Percentiles rank a stretch among this genome's conserved stretches.
Conservation (phyloP, 139 green algal genomes). For the Coccomyxa sp. region DNA sequence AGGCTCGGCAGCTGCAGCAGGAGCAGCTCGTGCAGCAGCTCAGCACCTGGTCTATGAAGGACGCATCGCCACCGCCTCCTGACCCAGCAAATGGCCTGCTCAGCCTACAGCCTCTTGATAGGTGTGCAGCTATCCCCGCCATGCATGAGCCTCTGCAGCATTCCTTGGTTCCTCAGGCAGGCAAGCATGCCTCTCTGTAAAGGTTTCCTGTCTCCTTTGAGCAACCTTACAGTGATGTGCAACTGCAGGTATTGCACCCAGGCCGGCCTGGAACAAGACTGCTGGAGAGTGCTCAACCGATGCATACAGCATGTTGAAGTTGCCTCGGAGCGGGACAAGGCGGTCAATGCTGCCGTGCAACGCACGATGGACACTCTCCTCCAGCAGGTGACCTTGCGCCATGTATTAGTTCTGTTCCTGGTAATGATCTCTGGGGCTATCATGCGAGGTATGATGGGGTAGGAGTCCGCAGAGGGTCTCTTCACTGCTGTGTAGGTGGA, state of each 20-base stretch:
- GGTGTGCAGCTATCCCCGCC: background rate
- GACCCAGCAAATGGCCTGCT: background rate
- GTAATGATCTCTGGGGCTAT: too few relatives aligned
- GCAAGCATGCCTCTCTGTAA: background rate
- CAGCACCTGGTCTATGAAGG: background rate
- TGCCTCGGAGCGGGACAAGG: too few relatives aligned
- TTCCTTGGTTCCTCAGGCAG: background rate
- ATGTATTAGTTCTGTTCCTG: too few relatives aligned
- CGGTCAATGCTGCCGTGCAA: too few relatives aligned
- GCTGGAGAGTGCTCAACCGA: background rate
- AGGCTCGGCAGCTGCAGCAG: conserved; percentile 33
- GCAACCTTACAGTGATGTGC: background rate
- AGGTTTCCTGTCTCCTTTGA: background rate
- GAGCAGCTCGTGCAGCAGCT: conserved; percentile 35
- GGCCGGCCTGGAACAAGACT: background rate
- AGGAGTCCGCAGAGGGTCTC: too few relatives aligned
- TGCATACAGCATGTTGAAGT: background rate
- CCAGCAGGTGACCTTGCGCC: too few relatives aligned
- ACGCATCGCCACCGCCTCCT: background rate
- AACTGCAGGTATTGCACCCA: background rate
- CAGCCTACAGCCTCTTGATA: background rate
- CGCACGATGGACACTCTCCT: too few relatives aligned
- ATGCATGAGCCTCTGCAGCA: background rate
- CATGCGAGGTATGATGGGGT: too few relatives aligned
- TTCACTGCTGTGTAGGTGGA: too few relatives aligned